These are phyloP conservation scores for Paramyrothecium roridum DNA, from an alignment of 2,329 filamentous ascomycete species.

Conservation along the genomic window DNA sequence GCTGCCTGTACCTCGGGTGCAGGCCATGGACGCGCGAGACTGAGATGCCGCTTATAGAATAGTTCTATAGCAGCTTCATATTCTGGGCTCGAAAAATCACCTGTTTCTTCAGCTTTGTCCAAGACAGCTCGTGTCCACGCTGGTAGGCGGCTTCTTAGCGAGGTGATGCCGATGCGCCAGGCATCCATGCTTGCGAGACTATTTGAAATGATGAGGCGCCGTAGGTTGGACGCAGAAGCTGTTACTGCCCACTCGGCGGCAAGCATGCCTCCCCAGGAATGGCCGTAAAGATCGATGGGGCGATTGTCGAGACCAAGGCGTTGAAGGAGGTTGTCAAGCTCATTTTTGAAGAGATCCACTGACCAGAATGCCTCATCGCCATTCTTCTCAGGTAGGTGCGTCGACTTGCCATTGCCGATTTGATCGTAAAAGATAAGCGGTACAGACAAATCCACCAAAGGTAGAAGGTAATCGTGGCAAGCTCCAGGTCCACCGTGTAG, in stretches of 20 bases:
- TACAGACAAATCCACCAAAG: constrained; percentile 27
- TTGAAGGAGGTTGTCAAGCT: constrained; percentile 44
- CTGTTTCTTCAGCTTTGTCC: constrained; percentile 16
- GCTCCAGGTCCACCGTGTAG: constrained; percentile 44
- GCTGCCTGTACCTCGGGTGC: constrained; percentile 26
- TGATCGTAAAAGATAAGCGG: constrained; percentile 54
- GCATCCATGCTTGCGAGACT: constrained; percentile 24
- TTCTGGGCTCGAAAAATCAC: constrained; percentile 21
- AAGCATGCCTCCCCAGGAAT: constrained; percentile 53
- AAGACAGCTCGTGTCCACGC: constrained; percentile 15
- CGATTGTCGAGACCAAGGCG: constrained; percentile 31
- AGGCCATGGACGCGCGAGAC: constrained; percentile 21
- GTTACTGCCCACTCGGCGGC: constrained; percentile 36
- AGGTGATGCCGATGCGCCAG: constrained; percentile 12
- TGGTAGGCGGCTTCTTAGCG: constrained; percentile 13
- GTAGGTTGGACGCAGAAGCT: constrained; percentile 16
- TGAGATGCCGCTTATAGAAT: constrained; percentile 26
- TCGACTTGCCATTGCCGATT: constrained; percentile 46
- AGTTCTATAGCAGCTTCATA: constrained; percentile 26
- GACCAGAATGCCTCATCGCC: constrained; percentile 42
- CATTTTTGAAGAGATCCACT: constrained; percentile 40
- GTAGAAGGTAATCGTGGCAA: constrained; percentile 37
- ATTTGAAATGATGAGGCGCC: constrained; percentile 22
- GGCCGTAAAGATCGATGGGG: constrained; percentile 41
- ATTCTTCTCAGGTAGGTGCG: constrained; percentile 40